phyloP scores from a whole-genome alignment of 257 asterid genomes.

The Ajuga chamaepitys region DNA sequence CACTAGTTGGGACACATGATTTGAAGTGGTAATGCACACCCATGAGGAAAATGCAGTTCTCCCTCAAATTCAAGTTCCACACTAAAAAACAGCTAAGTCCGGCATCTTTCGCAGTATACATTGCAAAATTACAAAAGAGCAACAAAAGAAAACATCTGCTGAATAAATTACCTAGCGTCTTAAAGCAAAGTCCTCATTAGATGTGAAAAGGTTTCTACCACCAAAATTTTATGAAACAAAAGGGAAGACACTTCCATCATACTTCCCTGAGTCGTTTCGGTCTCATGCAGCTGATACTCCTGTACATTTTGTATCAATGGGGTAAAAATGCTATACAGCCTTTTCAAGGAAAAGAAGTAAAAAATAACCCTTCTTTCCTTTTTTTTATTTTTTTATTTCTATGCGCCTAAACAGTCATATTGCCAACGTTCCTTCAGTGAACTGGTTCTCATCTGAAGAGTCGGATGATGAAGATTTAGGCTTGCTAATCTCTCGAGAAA shows the following conservation, averaged over 20 bases:
- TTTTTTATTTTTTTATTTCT: slow-evolving; percentile 9
- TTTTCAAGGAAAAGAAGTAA: slow-evolving; percentile 21
- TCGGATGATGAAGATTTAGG: slow-evolving; percentile 55
- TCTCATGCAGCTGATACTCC: slow-evolving; percentile 23
- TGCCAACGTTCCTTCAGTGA: slow-evolving; percentile 72
- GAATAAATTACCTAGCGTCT: neutral
- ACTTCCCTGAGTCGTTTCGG: slow-evolving; percentile 14
- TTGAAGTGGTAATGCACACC: too few relatives aligned
- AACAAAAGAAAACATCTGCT: neutral
- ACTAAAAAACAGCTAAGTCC: too few relatives aligned
- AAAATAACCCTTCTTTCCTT: slow-evolving; percentile 11
- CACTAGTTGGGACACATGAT: too few relatives aligned
- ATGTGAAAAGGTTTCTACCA: slow-evolving; percentile 4
- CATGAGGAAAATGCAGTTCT: too few relatives aligned
- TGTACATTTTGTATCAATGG: slow-evolving; percentile 37
- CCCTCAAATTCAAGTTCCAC: too few relatives aligned
- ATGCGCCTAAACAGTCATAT: slow-evolving; percentile 25
- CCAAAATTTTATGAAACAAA: slow-evolving; percentile 31
- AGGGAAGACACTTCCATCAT: slow-evolving; percentile 21
- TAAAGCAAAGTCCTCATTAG: neutral
- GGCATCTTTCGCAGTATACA: neutral
- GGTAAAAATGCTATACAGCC: slow-evolving; percentile 31
- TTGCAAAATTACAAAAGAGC: neutral
- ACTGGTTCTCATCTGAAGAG: slow-evolving; percentile 54
- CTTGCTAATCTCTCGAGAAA: slow-evolving; percentile 48